These are phyloP conservation scores for Termitomyces sp. DNA, from an alignment of 1,284 basidiomycete species.

Conservation along the genomic window DNA sequence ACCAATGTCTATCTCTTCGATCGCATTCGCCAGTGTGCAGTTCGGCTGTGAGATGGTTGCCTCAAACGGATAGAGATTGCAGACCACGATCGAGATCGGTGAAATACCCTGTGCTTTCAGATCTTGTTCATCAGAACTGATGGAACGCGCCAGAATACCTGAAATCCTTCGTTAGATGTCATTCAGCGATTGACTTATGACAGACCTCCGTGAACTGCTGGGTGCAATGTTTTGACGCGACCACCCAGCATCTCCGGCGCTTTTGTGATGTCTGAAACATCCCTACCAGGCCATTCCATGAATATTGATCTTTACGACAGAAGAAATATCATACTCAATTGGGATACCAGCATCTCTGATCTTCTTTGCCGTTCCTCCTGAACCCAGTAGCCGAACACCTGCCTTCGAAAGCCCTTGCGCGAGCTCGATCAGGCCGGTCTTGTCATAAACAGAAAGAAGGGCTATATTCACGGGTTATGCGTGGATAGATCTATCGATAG, in stretches of 20 bases:
- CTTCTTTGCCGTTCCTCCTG: slow-evolving; percentile 96
- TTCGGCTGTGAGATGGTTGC: slow-evolving; percentile 85
- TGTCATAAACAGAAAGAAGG: slow-evolving; percentile 96
- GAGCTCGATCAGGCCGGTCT: slow-evolving; percentile 85
- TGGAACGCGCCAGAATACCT: slow-evolving; percentile 89
- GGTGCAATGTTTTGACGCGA: slow-evolving; percentile 98
- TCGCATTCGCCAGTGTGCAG: slow-evolving; percentile 88
- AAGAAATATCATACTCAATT: slow-evolving; percentile 66
- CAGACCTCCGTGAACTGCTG: slow-evolving; percentile 93
- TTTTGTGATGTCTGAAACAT: slow-evolving; percentile 97
- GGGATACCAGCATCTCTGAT: slow-evolving; percentile 92
- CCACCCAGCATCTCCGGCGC: slow-evolving; percentile 99
- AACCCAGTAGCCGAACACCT: slow-evolving; percentile 89
- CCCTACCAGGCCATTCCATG: slow-evolving; percentile 43
- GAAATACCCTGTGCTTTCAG: slow-evolving; percentile 78
- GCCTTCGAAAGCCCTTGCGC: slow-evolving; percentile 78
- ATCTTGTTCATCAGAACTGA: slow-evolving; percentile 83
- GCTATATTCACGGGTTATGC: slow-evolving; percentile 41
- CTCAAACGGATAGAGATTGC: slow-evolving; percentile 98
- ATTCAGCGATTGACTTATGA: neutral
- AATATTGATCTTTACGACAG: neutral
- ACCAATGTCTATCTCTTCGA: slow-evolving; percentile 99
- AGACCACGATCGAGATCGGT: slow-evolving; percentile 92
- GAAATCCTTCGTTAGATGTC: slow-evolving; percentile 38
- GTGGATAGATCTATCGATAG: neutral